Percentiles rank a stretch among this genome's conserved stretches.
Evolutionary conservation across 306 rosid genomes (phyloP).

Genomic region (Trifolium pratense): DNA sequence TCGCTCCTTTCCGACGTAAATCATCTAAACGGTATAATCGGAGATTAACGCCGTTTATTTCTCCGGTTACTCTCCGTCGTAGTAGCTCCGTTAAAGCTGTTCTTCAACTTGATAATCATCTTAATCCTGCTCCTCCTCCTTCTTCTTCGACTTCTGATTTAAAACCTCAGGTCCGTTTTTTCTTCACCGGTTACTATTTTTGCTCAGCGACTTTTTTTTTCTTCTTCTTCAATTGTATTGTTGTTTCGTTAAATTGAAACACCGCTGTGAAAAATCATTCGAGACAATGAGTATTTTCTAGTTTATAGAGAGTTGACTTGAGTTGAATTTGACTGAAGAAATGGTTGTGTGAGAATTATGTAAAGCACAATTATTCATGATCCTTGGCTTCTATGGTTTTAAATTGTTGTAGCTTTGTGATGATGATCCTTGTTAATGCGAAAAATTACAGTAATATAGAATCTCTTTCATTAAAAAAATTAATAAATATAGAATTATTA

Average conservation of each 20-base stretch:
- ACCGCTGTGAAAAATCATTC: neutral
- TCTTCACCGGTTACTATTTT: neutral
- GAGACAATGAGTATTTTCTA: neutral
- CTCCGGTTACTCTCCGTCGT: slow-evolving; percentile 42
- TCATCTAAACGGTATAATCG: slow-evolving; percentile 57
- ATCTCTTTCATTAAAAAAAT: too few relatives aligned
- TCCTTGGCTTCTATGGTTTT: neutral
- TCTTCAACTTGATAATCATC: slow-evolving; percentile 47
- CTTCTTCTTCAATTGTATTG: too few relatives aligned
- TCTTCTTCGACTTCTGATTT: slow-evolving; percentile 44
- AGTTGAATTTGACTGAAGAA: neutral
- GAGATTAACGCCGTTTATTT: slow-evolving; percentile 41
- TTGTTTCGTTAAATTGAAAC: neutral
- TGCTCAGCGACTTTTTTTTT: neutral
- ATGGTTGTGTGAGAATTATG: neutral
- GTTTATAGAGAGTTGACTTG: neutral
- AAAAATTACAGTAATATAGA: neutral
- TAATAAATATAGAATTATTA: too few relatives aligned
- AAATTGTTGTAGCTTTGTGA: neutral
- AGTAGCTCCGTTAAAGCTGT: slow-evolving; percentile 64
- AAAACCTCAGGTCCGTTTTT: slow-evolving; percentile 59
- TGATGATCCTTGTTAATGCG: neutral
- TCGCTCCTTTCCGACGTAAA: slow-evolving; percentile 53
- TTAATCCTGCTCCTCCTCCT: slow-evolving; percentile 30
- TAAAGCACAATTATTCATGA: neutral